Conservation (phyloP, 2,329 filamentous ascomycete species). For the Zymoseptoria passerinii region DNA sequence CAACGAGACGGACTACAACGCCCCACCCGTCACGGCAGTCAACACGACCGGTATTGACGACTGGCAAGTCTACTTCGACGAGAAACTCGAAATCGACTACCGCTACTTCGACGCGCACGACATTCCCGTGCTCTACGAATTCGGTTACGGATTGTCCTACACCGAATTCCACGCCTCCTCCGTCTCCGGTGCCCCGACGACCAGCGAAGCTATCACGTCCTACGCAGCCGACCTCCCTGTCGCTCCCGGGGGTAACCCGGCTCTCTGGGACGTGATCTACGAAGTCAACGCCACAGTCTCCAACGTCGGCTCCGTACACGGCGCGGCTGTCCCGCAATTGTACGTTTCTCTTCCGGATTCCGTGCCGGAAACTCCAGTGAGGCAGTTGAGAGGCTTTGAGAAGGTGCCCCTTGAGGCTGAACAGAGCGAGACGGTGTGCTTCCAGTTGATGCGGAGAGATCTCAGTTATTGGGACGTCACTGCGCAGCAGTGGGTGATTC, state of each 20-base stretch:
- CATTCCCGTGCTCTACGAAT: conserved; percentile 55
- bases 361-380: conserved; percentile 30
- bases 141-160: conserved; percentile 52
- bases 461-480: conserved; percentile 31
- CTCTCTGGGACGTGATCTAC: conserved; percentile 52
- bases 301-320: conserved; percentile 52
- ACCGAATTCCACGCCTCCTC: conserved; percentile 53
- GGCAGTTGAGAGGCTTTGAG: conserved; percentile 38
- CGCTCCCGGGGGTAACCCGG: conserved; percentile 52
- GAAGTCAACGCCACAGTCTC: conserved; percentile 45
- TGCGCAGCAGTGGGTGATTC: conserved; percentile 28
- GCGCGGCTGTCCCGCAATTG: conserved; percentile 50
- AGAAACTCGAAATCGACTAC: conserved; percentile 60
- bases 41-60: conserved; percentile 31
- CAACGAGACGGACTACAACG: conserved; percentile 20
- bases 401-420: conserved; percentile 32
- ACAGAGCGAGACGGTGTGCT: conserved; percentile 19
- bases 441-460: conserved; percentile 30
- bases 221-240: conserved; percentile 46
- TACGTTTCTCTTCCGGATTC: conserved; percentile 42
- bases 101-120: conserved; percentile 60
- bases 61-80: conserved; percentile 41
- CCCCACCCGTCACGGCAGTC: conserved; percentile 14
- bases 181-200: background rate
- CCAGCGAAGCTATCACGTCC: conserved; percentile 33